These are phyloP conservation scores for Fomitopsis schrenkii DNA, from an alignment of 1,284 basidiomycete genomes.

Conservation along the genomic window DNA sequence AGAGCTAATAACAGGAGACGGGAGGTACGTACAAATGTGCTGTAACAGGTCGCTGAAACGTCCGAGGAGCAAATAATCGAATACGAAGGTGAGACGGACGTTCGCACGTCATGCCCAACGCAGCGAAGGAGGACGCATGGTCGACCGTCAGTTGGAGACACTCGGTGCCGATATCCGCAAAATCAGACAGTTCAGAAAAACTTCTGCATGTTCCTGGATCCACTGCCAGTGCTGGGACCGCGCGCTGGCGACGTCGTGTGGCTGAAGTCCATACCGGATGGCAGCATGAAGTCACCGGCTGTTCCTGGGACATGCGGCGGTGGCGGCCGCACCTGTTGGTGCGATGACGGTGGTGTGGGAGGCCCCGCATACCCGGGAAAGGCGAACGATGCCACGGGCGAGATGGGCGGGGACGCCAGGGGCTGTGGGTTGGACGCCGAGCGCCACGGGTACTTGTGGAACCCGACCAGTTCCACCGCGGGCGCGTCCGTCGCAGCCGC, in stretches of 20 bases:
- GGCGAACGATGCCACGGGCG: conserved; percentile 7
- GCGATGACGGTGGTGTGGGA: conserved; percentile 9
- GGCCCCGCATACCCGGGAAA: conserved; percentile 6
- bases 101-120: neutral
- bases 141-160: neutral
- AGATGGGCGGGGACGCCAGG: conserved; percentile 18
- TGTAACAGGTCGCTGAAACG: neutral
- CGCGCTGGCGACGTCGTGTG: neutral
- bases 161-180: neutral
- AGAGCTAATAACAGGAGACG: neutral
- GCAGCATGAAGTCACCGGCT: conserved; percentile 2
- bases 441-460: conserved; percentile 41
- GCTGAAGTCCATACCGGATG: conserved; percentile 6
- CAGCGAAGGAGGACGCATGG: neutral
- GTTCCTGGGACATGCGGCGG: conserved; percentile 7
- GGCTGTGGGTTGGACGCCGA: conserved; percentile 19
- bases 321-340: neutral
- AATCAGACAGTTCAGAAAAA: conserved; percentile 3
- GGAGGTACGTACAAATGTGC: neutral
- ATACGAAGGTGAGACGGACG: neutral
- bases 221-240: neutral
- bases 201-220: neutral
- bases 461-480: conserved; percentile 53
- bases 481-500: conserved; percentile 40
- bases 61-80: conserved; percentile 1